Evolutionary conservation across 257 asterid species (phyloP).

Genomic region (Ballota nigra): DNA sequence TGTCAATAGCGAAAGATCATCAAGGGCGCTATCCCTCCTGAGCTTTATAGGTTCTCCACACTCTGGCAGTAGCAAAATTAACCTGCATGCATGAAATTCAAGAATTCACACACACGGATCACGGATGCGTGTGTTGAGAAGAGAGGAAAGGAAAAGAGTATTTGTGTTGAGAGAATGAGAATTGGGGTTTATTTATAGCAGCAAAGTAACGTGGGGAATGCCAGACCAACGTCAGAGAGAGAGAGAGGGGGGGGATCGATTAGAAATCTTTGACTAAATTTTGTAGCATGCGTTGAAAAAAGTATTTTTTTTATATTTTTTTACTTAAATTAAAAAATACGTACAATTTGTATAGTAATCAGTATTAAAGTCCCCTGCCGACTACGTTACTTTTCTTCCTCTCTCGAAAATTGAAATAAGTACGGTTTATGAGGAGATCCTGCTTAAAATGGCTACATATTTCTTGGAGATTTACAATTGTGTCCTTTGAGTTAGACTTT

Average conservation of each 20-base stretch:
- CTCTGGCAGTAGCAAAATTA: conserved; percentile 6
- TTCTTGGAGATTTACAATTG: not conserved
- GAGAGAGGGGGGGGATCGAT: conserved; percentile 14
- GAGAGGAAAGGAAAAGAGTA: not conserved
- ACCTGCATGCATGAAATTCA: conserved; percentile 19
- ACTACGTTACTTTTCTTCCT: conserved; percentile 43
- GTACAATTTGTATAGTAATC: conserved; percentile 1
- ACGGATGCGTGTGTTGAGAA: conserved; percentile 1
- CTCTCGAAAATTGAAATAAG: conserved; percentile 34
- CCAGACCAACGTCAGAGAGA: conserved; percentile 27
- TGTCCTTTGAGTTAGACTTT: conserved; percentile 8
- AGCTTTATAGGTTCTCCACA: conserved; percentile 55
- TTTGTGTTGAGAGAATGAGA: conserved; percentile 16
- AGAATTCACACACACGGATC: not conserved
- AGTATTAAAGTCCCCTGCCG: conserved; percentile 38
- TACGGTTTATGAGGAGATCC: conserved; percentile 20
- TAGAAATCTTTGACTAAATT: conserved; percentile 35
- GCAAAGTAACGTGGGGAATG: conserved; percentile 39
- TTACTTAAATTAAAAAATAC: not conserved
- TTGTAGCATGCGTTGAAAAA: conserved; percentile 27
- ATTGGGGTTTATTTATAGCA: conserved; percentile 48
- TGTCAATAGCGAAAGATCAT: not conserved
- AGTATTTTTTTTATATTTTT: not conserved
- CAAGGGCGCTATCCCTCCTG: conserved; percentile 81
- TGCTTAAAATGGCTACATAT: not conserved